Evolutionary conservation across 768 basidiomycete species (phyloP).

Genomic region (Daedaleopsis sinensis): DNA sequence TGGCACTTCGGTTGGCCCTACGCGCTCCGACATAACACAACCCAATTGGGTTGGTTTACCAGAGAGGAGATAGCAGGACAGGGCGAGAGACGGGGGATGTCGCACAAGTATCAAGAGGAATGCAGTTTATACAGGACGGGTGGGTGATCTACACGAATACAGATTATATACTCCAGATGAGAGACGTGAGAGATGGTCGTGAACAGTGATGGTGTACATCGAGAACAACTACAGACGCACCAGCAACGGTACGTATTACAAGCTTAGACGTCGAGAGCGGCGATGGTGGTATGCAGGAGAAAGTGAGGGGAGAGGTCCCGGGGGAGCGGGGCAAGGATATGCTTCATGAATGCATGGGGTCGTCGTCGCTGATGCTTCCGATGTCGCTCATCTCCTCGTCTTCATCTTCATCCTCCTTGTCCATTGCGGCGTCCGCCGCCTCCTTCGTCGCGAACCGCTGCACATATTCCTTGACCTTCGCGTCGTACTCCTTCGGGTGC

Average conservation of each 20-base stretch:
- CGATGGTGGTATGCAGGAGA: not conserved
- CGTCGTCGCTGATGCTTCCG: constrained; percentile 79
- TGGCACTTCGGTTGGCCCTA: not conserved
- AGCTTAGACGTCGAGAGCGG: not conserved
- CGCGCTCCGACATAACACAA: not conserved
- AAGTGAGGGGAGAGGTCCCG: not conserved
- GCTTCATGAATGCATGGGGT: constrained; percentile 23
- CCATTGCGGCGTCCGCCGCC: constrained; percentile 74
- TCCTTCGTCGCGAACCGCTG: constrained; percentile 92
- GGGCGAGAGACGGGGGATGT: not conserved
- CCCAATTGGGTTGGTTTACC: too few species aligned
- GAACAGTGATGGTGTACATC: constrained; percentile 16
- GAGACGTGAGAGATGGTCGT: not conserved
- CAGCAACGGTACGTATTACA: constrained; percentile 17
- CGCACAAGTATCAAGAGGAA: not conserved
- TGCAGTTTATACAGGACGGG: not conserved
- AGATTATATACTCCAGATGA: constrained; percentile 13
- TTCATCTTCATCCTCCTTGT: constrained; percentile 66
- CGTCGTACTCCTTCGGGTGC: constrained; percentile 94
- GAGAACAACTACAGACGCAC: constrained; percentile 18
- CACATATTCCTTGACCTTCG: constrained; percentile 97
- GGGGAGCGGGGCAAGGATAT: not conserved
- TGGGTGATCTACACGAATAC: constrained; percentile 16
- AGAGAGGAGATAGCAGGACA: not conserved
- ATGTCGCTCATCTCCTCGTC: constrained; percentile 88